Conservation (phyloP, 495 filamentous ascomycete species). For the Choiromyces venosus region DNA sequence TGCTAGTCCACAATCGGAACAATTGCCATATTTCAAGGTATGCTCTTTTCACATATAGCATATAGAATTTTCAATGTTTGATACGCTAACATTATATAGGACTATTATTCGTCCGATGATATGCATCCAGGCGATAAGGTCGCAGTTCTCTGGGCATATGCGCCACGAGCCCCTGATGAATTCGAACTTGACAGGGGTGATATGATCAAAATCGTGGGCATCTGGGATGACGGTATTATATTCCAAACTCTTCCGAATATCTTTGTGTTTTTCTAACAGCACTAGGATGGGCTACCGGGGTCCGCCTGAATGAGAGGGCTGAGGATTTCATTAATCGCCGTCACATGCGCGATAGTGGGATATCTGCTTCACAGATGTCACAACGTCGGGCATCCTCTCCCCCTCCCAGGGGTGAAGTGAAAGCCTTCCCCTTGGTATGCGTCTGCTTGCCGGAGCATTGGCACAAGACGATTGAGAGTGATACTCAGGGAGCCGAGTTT, state of each 20-base stretch:
- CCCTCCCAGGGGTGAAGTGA: conserved; percentile 76
- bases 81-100: conserved; percentile 41
- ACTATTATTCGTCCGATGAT: conserved; percentile 97
- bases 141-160: conserved; percentile 91
- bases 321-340: conserved; percentile 80
- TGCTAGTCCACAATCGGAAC: conserved; percentile 85
- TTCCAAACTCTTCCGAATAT: background rate
- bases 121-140: conserved; percentile 89
- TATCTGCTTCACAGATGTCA: conserved; percentile 57
- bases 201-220: conserved; percentile 97
- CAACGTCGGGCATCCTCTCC: conserved; percentile 55
- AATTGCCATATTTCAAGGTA: conserved; percentile 80
- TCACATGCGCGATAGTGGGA: conserved; percentile 85
- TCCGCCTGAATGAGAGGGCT: conserved; percentile 71
- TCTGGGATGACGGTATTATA: conserved; percentile 85
- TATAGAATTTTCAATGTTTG: background rate
- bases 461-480: conserved; percentile 93
- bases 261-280: conserved; percentile 5
- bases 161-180: conserved; percentile 87
- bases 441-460: conserved; percentile 96
- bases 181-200: conserved; percentile 92
- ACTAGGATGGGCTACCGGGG: conserved; percentile 78
- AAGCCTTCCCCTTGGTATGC: conserved; percentile 96
- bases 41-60: background rate
- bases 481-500: conserved; percentile 43